Evolutionary conservation across 768 basidiomycete species (phyloP).

Genomic region (Fibroporia radiculosa): DNA sequence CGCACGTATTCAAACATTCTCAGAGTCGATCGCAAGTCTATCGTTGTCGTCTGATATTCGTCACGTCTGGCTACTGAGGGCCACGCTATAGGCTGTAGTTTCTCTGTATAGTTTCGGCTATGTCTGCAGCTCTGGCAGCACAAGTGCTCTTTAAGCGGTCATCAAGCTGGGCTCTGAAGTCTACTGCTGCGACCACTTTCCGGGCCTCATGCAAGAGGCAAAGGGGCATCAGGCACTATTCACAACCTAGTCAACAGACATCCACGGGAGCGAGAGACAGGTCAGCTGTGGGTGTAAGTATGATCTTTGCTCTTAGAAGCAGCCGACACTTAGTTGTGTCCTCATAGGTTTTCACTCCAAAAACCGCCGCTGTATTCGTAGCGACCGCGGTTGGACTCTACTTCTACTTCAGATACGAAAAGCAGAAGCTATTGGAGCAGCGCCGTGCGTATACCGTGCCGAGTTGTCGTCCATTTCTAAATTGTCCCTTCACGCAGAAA

Average conservation of each 20-base stretch:
- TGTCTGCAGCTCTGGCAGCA: too few species aligned
- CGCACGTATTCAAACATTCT: too few species aligned
- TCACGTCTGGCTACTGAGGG: too few species aligned
- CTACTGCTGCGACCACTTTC: too few species aligned
- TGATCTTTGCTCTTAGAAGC: not conserved
- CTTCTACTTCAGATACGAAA: slow-evolving; percentile 86
- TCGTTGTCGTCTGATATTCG: too few species aligned
- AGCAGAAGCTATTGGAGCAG: slow-evolving; percentile 65
- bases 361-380: slow-evolving; percentile 78
- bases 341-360: slow-evolving; percentile 83
- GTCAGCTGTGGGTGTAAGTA: slow-evolving; percentile 15
- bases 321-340: not conserved
- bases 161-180: too few species aligned
- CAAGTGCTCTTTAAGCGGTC: too few species aligned
- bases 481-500: slow-evolving; percentile 41
- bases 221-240: slow-evolving; percentile 11
- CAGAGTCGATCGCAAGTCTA: too few species aligned
- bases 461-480: not conserved
- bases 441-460: slow-evolving; percentile 45
- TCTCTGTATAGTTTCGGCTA: too few species aligned
- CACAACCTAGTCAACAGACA: slow-evolving; percentile 10
- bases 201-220: too few species aligned
- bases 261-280: slow-evolving; percentile 15
- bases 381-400: slow-evolving; percentile 74
- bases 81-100: too few species aligned